Base-by-base conservation (phyloP, 2,329 filamentous ascomycete genomes). In the Fusarium heterosporum region DNA sequence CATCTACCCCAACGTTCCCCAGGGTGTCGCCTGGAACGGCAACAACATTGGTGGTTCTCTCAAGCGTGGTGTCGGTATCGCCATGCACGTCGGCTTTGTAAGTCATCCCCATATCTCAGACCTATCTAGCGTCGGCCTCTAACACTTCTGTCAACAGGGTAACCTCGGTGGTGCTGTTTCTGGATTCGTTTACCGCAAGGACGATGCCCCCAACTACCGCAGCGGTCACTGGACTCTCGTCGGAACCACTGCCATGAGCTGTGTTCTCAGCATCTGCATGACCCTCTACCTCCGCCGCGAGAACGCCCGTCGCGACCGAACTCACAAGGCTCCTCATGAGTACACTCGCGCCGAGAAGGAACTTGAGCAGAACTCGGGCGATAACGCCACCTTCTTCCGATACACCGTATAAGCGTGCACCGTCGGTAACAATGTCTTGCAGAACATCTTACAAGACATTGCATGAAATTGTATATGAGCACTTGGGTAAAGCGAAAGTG, bases 161-260 rank as follows among this genome's bases (percentile, higher is more conserved):
- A 82, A 78, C 65, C 71, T 78, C 9, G 77, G 77, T 49, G 77
- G 76, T 61, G 75, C 76, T 46, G 54, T 77, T 38, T 71, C 77
- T 51, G 76, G 75, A 43, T 78, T 78, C 55, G 71, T 78, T 50
- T 75, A 76, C 69, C 75, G 72, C 57, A 68, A 70, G 61, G 62
- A 72, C 28, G 84, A 87, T 32, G 82, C 77, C 1, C 85, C 85
- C 3, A 79, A 85, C 32, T 90, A 86, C 73, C 77, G 86, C 47
- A 80, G 81, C 29, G 88, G 88, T 10, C 88, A 90, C 70, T 84
- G 84, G 1, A 81, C 87, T 8, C 87, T 87, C 3, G 74, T 89
- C 36, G 80, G 79, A 6, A 78, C 89, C 62, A 85, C 87, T 3
- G 81, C 78, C 64, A 84, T 87, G 81, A 81, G 82, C 17, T 79